phyloP scores from a whole-genome alignment of 306 rosid species.

The Ammopiptanthus mongolicus region DNA sequence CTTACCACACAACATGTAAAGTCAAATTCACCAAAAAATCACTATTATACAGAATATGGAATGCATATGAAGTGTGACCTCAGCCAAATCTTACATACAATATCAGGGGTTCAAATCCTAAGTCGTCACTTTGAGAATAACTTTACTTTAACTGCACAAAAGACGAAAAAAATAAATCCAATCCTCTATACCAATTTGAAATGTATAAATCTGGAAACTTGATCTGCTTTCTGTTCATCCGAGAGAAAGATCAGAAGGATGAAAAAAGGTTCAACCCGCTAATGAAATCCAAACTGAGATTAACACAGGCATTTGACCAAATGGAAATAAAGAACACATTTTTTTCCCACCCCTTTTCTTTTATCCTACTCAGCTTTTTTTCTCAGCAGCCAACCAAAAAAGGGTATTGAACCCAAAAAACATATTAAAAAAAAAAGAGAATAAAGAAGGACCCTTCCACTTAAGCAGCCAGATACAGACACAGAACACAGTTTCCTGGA shows the following conservation, averaged over 20 bases:
- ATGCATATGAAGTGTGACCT: background rate
- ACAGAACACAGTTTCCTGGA: slow-evolving; percentile 12
- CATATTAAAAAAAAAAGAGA: background rate
- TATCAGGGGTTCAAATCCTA: no score
- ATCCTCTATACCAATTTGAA: slow-evolving; percentile 2
- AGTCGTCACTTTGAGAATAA: background rate
- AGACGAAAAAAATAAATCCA: background rate
- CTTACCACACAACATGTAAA: slow-evolving; percentile 1
- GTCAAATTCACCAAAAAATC: slow-evolving; percentile 23
- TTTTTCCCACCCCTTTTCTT: slow-evolving; percentile 5
- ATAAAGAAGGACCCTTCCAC: slow-evolving; percentile 10
- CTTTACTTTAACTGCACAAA: no score
- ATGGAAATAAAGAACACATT: background rate
- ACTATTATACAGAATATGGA: background rate
- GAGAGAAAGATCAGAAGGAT: slow-evolving; percentile 22
- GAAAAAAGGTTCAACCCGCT: background rate
- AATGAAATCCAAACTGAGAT: slow-evolving; percentile 4
- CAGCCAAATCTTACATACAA: no score
- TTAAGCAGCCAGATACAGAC: slow-evolving; percentile 18
- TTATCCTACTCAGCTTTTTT: slow-evolving; percentile 19
- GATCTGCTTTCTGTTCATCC: slow-evolving; percentile 5
- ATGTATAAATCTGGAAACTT: slow-evolving; percentile 7
- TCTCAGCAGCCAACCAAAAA: slow-evolving; percentile 37
- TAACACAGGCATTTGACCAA: background rate
- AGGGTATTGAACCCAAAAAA: background rate